Evolutionary conservation across 768 basidiomycete genomes (phyloP), one percentile per base, ranked within the genome.

Genomic region (Suillus discolor): DNA sequence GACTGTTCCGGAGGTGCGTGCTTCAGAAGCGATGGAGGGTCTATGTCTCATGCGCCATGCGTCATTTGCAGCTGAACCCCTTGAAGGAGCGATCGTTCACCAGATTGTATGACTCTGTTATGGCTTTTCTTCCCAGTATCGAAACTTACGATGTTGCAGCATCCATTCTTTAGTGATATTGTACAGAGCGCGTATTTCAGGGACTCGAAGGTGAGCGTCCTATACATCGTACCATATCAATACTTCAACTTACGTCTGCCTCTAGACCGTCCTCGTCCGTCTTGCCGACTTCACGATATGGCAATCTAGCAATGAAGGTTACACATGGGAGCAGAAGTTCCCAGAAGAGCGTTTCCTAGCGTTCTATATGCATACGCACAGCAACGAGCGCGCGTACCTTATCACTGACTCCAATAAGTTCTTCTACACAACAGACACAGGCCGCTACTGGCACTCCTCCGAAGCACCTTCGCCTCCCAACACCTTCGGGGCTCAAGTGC

Each of bases 271-370:
- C 63, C 85, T 99, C 41, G 88, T 93, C 49, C 89, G 92, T 6
- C 84, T 97, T 3, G 74, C 75, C 1, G 95, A 98, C 72, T 78
- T 87, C 67, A 83, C 85, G 0, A 82, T 99, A 62, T 99, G 94
- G 94, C 96, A 98, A 79, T 97, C 95, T 1, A 88, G 87, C 71
- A 98, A 96, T 73, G 96, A 99, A 77, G 97, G 97, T 1, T 95
- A 94, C 77, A 89, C 88, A 0, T 99, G 97, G 96, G 83, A 83
- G 47, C 89, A 87, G 65, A 82, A 89, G 15, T 79, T 75, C 72
- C 83, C 86, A 0, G 81, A 79, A 1, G 82, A 89, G 65, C 84
- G 82, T 16, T 92, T 98, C 81, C 79, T 97, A 41, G 88, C 85
- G 1, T 91, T 98, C 78, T 91, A 92, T 71, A 92, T 96, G 80